phyloP scores from a whole-genome alignment of 352 stramenopile species.

The Pythium utonaiense region DNA sequence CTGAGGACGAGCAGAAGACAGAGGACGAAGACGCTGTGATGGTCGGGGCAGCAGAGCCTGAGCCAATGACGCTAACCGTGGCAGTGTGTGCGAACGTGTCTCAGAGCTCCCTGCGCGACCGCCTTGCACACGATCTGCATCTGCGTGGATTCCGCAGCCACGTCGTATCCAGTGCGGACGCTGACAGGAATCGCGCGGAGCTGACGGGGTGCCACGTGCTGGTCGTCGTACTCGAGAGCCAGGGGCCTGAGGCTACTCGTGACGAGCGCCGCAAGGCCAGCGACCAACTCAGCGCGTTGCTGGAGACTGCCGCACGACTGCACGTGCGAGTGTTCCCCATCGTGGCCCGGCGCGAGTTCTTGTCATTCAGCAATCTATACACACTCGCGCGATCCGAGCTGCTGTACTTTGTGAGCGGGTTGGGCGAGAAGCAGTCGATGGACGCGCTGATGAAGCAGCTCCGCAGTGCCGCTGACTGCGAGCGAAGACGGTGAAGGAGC shows the following conservation, averaged over 20 bases:
- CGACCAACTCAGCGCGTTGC: constrained; percentile 62
- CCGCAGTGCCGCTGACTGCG: constrained; percentile 16
- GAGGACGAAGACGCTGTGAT: not conserved
- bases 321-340: no score
- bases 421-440: constrained; percentile 44
- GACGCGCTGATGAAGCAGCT: constrained; percentile 41
- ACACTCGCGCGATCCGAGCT: constrained; percentile 67
- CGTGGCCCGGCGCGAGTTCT: constrained; percentile 66
- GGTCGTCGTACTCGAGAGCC: constrained; percentile 14
- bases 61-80: not conserved
- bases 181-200: not conserved
- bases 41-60: not conserved
- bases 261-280: constrained; percentile 2
- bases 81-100: constrained; percentile 9
- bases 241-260: not conserved
- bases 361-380: constrained; percentile 75
- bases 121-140: constrained; percentile 4
- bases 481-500: constrained; percentile 16
- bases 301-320: constrained; percentile 69
- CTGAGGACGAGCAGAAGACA: constrained; percentile 4
- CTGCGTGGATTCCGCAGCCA: not conserved
- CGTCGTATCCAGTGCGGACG: not conserved
- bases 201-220: not conserved
- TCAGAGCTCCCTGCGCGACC: not conserved
- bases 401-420: constrained; percentile 74